These are phyloP conservation scores for Plasmopara viticola DNA, from an alignment of 352 stramenopile genomes.

Conservation along the genomic window DNA sequence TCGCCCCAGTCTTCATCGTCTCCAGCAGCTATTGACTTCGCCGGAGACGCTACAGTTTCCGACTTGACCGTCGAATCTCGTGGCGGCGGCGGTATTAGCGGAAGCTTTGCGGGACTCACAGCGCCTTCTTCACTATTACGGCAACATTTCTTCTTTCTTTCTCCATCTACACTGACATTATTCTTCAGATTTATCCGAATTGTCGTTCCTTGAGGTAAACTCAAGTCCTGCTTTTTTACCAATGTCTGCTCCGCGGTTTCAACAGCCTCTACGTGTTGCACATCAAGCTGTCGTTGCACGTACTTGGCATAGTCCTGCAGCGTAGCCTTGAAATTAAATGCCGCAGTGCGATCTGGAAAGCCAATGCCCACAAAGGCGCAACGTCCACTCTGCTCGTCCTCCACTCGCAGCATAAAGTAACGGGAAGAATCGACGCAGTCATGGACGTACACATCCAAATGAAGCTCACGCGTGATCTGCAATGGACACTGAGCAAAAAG, in stretches of 20 bases:
- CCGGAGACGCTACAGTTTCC: slow-evolving; percentile 20
- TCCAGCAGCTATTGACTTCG: slow-evolving; percentile 14
- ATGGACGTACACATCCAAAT: slow-evolving; percentile 72
- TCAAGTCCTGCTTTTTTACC: slow-evolving; percentile 44
- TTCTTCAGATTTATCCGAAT: slow-evolving; percentile 79
- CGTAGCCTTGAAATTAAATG: slow-evolving; percentile 84
- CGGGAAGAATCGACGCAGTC: slow-evolving; percentile 84
- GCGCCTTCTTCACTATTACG: slow-evolving; percentile 26
- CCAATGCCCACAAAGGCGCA: slow-evolving; percentile 75
- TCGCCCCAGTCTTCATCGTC: slow-evolving; percentile 79
- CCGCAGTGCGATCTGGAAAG: slow-evolving; percentile 64
- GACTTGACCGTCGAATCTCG: slow-evolving; percentile 16
- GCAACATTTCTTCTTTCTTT: slow-evolving; percentile 17
- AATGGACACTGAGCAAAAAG: slow-evolving; percentile 80
- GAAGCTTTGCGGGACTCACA: slow-evolving; percentile 35
- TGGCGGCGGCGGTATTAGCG: slow-evolving; percentile 52
- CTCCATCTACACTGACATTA: slow-evolving; percentile 20
- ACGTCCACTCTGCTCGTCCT: slow-evolving; percentile 65
- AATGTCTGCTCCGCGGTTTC: slow-evolving; percentile 11
- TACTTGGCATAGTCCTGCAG: slow-evolving; percentile 85
- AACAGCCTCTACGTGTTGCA: slow-evolving; percentile 20
- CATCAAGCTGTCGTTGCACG: slow-evolving; percentile 48
- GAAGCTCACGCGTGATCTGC: slow-evolving; percentile 51
- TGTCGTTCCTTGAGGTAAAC: slow-evolving; percentile 57
- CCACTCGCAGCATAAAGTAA: slow-evolving; percentile 85